Evolutionary conservation across 2,329 filamentous ascomycete species (phyloP), one percentile per base, ranked within the genome.

Genomic region (Colletotrichum eleusines): DNA sequence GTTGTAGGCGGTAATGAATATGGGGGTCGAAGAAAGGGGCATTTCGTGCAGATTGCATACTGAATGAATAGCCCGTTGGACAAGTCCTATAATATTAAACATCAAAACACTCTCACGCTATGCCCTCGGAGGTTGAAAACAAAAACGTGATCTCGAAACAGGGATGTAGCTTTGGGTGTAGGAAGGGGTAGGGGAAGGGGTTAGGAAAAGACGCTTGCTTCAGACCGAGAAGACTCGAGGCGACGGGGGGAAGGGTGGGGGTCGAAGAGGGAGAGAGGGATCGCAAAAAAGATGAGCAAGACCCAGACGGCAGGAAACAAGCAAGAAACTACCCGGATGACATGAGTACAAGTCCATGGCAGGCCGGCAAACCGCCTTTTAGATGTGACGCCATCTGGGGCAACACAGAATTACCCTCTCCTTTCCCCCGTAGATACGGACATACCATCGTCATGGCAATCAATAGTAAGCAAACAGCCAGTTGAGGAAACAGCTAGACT

Each of bases 181-280:
- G 50, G 68, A 70, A 67, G 63, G 67, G 63, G 67, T 33, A 54
- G 57, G 54, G 60, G 67, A 61, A 50, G 67, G 68, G 68, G 63
- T 33, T 6, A 46, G 51, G 51, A 67, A 58, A 50, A 23, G 53
- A 28, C 58, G 42, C 44, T 62, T 61, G 31, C 62, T 35, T 66
- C 38, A 59, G 50, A 40, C 57, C 26, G 33, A 66, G 50, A 35
- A 58, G 20, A 46, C 40, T 35, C 8, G 7, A 28, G 31, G 7
- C 20, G 11, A 33, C 46, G n/a, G 23, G 46, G 46, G 12, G 2
- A 44, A 8, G 42, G 40, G 1, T 1, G 42, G 6, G 3, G 42
- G 1, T 7, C 26, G 26, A 9, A 5, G 11, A 28, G n/a, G 8
- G 23, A 26, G n/a, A 26, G n/a, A 20, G 8, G 11, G 20, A 0